A percentile compares a stretch with the other conserved stretches of the same genome.
These are phyloP conservation scores for Podila minutissima DNA, from an alignment of 192 early-diverging fungal species.

Conservation along the genomic window DNA sequence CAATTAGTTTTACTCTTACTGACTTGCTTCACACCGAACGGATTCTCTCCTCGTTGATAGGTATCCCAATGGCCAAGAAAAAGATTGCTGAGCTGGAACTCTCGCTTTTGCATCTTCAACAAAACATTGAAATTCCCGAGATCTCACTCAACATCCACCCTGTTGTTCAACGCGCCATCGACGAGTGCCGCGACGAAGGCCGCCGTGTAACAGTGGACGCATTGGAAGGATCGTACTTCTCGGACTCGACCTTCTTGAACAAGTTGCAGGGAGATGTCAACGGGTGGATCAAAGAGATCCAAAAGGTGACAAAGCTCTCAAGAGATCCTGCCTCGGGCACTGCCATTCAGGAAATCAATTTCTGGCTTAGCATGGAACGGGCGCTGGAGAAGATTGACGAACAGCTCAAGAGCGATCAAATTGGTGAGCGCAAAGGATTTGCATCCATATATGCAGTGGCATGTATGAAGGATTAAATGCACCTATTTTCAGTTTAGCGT, in stretches of 20 bases:
- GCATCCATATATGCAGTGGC: not conserved
- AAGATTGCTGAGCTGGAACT: slow-evolving; percentile 99
- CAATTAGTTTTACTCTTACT: no score
- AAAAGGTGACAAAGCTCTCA: slow-evolving; percentile 95
- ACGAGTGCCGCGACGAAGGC: slow-evolving; percentile 72
- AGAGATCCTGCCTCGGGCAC: slow-evolving; percentile 93
- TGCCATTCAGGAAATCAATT: slow-evolving; percentile 98
- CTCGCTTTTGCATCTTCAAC: slow-evolving; percentile 93
- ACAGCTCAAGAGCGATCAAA: slow-evolving; percentile 92
- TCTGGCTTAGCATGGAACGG: slow-evolving; percentile 98
- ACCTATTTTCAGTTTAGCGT: not conserved
- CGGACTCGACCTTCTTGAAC: slow-evolving; percentile 92
- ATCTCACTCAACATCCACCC: slow-evolving; percentile 89
- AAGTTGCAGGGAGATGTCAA: slow-evolving; percentile 96
- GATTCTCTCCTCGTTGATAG: slow-evolving; percentile 39
- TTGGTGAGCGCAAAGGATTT: slow-evolving; percentile 54
- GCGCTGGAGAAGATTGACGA: slow-evolving; percentile 94
- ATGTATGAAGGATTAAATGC: no score
- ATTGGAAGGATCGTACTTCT: slow-evolving; percentile 72
- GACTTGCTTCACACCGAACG: no score
- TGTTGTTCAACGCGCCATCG: slow-evolving; percentile 73
- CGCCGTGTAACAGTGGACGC: slow-evolving; percentile 79
- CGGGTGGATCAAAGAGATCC: slow-evolving; percentile 99
- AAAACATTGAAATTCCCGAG: slow-evolving; percentile 98
- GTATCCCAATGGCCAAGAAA: slow-evolving; percentile 96